Evolutionary conservation across 306 rosid species (phyloP), one percentile per base, ranked within the genome.

Genomic region (Abrus pulchellus): DNA sequence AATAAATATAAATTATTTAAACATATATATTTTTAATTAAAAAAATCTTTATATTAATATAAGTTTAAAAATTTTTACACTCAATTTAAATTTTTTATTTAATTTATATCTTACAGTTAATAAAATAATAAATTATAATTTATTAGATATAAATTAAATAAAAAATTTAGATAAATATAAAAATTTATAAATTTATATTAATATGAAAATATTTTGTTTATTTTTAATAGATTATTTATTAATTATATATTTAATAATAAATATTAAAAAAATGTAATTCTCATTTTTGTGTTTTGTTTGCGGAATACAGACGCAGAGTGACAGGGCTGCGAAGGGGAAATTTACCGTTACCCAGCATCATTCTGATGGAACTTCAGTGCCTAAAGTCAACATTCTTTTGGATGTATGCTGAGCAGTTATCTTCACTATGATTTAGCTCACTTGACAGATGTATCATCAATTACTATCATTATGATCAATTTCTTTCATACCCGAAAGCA

Each of bases 341-440:
- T 79, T 76, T 68, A 86, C 82, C 86, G 86, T 86, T 82, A 75
- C n/a, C 41, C 4, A 10, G 34, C 63, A 82, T 75, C 69, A 63
- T 75, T 55, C 33, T 49, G 5, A 49, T 45, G 56, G 79, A 79
- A 63, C 59, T 86, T 72, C 54, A 72, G 83, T 60, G 87, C 61
- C 63, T 3, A 11, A 86, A 83, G 89, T 86, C 89, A 83, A 83
- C 75, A 64, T 56, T 71, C 41, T 43, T 56, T 9, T 74, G 11
- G 30, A 68, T 82, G n/a, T 32, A 27, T 33, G 70, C 20, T n/a
- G 20, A 20, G 20, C 36, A 20, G 10, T 32, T 34, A 40, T 73
- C 74, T 66, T 65, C 81, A 45, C 56, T 63, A 79, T 76, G 68
- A 78, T 82, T 20, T 54, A 44, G 43, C 53, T 69, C 45, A 53